These are phyloP conservation scores for Paramecium sonneborni DNA, from an alignment of 73 alveolate genomes.

Conservation along the genomic window DNA sequence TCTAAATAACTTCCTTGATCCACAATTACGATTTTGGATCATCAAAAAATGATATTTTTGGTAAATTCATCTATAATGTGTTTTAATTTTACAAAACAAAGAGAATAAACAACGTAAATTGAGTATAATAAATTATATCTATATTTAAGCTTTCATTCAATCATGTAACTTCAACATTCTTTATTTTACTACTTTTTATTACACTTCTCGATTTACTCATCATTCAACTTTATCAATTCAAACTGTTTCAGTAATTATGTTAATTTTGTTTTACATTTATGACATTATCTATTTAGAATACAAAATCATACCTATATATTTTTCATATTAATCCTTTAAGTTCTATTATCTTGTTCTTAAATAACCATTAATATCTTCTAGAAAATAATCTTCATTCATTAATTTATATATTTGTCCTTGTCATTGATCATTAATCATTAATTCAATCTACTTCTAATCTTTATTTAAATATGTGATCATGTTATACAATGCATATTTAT, in stretches of 20 bases:
- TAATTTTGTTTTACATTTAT: neutral
- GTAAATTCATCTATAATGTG: slow-evolving; percentile 20
- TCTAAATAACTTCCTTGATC: neutral
- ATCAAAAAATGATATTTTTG: slow-evolving; percentile 52
- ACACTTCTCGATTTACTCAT: neutral
- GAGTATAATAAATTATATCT: neutral
- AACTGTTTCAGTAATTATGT: neutral
- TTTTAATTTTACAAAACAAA: neutral
- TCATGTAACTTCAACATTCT: neutral
- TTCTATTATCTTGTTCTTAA: neutral
- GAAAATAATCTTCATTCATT: neutral
- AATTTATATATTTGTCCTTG: neutral
- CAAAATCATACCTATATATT: neutral
- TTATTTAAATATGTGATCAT: neutral
- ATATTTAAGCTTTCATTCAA: neutral
- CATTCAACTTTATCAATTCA: neutral
- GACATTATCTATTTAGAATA: neutral
- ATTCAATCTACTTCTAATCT: neutral
- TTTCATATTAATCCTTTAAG: neutral
- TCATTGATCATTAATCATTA: neutral
- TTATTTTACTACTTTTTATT: neutral
- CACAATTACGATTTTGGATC: slow-evolving; percentile 26
- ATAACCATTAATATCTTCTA: neutral
- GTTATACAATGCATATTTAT: neutral
- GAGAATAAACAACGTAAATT: neutral